phyloP scores from a whole-genome alignment of 2,329 filamentous ascomycete genomes.

The Fusarium lyarnte region DNA sequence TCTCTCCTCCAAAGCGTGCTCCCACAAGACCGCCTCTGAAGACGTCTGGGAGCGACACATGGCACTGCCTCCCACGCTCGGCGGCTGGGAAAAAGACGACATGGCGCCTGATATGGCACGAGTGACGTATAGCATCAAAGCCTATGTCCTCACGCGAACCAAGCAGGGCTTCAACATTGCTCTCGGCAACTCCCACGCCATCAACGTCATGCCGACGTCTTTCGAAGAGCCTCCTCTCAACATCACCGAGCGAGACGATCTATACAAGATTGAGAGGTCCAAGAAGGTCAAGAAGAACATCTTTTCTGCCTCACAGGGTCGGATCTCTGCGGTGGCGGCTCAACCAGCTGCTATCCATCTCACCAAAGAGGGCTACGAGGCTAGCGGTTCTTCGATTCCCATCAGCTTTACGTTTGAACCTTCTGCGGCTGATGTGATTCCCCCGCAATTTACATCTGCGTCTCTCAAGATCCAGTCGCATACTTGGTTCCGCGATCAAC shows the following conservation, averaged over 20 bases:
- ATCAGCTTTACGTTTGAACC: conserved; percentile 32
- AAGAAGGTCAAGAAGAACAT: conserved; percentile 38
- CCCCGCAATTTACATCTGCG: conserved; percentile 20
- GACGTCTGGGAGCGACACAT: conserved; percentile 29
- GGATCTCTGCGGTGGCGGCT: conserved; percentile 30
- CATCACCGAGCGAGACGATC: conserved; percentile 27
- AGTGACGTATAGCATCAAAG: conserved; percentile 31
- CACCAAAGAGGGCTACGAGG: conserved; percentile 21
- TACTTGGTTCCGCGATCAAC: conserved; percentile 38
- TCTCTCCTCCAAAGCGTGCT: conserved; percentile 30
- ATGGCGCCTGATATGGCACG: conserved; percentile 27
- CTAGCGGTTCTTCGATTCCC: conserved; percentile 19
- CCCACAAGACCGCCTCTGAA: conserved; percentile 12
- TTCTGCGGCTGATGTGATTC: conserved; percentile 11
- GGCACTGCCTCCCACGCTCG: conserved; percentile 30
- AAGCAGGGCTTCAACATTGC: conserved; percentile 2
- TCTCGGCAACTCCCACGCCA: conserved; percentile 15
- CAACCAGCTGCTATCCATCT: conserved; percentile 34
- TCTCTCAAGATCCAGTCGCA: conserved; percentile 27
- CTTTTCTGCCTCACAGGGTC: conserved; percentile 27
- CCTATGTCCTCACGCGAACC: conserved; percentile 6
- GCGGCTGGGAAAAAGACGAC: conserved; percentile 37
- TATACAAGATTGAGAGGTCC: conserved; percentile 24
- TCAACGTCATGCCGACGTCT: conserved; percentile 36
- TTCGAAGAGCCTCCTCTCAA: conserved; percentile 36